Base-by-base conservation (phyloP, 2,329 filamentous ascomycete genomes). In the Beauveria asiatica region DNA sequence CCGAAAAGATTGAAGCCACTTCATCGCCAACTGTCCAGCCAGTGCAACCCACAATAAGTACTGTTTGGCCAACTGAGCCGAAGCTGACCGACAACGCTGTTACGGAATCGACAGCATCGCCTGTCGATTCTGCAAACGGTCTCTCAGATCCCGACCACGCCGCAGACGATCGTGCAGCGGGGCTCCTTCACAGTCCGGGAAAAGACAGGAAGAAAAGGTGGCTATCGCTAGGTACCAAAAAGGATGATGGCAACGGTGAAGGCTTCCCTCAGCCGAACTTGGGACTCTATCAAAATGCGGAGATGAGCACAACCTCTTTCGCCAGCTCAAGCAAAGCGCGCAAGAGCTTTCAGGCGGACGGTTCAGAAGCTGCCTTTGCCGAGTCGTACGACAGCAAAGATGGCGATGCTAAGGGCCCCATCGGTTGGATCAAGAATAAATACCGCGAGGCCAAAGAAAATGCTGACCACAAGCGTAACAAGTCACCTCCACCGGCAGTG, bases 51-150 rank as follows among this genome's bases (percentile, higher is more conserved):
- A 48, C 42, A 17, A 48, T 53, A 13, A 59, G 30, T 23, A 44
- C 62, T 62, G 19, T 61, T 57, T n/a, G 23, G 17, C 50, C 42
- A 3, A 5, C 3, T 6, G 42, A 41, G 21, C 13, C 19, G n/a
- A 53, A 48, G 16, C 57, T 17, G 7, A 10, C 78, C 59, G 81
- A 72, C 3, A 70, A 74, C 56, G 70, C 81, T 0, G 70, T 92
- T 37, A 86, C 83, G 64, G 84, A 85, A 64, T 81, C 82, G 62
- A 96, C 91, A 1, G 90, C 90, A 0, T 84, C 89, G 0, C 84
- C 86, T 3, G 96, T 89, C 65, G 93, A 90, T 30, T 85, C 82
- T 0, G 84, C 85, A 64, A 94, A 93, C 25, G 92, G 95, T 65
- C 84, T 87, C 23, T 96, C 91, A 0, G 92, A 96, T 69, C 70